Conservation (phyloP, 441 rosid species). For the Theobroma grandiflorum region DNA sequence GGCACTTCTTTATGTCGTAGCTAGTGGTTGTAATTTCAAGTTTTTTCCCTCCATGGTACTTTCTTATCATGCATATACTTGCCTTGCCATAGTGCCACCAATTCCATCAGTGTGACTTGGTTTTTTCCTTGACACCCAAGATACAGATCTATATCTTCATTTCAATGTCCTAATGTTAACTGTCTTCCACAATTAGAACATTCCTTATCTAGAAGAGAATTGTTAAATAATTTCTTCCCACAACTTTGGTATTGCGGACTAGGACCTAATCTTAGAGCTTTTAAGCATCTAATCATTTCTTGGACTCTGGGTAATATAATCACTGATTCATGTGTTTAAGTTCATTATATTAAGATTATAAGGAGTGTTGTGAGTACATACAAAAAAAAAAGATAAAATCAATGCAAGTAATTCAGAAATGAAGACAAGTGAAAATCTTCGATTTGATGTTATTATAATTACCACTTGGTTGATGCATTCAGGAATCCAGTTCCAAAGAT, state of each 20-base stretch:
- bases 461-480: not conserved
- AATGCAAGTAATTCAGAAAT: not conserved
- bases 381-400: too few species aligned
- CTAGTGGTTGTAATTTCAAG: constrained; percentile 1
- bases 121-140: not conserved
- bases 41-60: not conserved
- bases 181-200: not conserved
- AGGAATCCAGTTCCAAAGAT: not conserved
- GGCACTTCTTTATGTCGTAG: constrained; percentile 12
- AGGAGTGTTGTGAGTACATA: not conserved
- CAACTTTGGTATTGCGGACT: too few species aligned
- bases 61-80: not conserved
- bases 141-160: not conserved
- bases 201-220: not conserved
- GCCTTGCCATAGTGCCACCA: not conserved
- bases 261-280: not conserved
- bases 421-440: not conserved
- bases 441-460: too few species aligned
- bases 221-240: too few species aligned
- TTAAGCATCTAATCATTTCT: not conserved
- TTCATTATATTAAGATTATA: not conserved
- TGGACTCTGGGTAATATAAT: not conserved
- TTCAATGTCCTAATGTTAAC: not conserved
- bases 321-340: not conserved
- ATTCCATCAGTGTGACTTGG: not conserved